These are phyloP conservation scores for Neoboletus magnificus DNA, from an alignment of 768 basidiomycete species.

Conservation along the genomic window DNA sequence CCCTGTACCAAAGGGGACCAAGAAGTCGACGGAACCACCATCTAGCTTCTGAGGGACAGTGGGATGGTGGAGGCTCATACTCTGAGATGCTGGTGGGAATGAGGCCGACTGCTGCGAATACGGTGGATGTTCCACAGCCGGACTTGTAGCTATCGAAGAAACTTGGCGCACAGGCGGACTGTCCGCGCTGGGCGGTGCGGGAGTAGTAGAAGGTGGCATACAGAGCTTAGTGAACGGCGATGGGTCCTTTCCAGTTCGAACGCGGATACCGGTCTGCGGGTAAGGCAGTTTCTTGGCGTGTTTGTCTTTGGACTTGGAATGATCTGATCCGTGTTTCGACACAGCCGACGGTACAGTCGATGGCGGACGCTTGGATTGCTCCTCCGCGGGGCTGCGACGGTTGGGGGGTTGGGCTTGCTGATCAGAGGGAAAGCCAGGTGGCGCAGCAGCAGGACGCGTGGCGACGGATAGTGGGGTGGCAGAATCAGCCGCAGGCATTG, in stretches of 20 bases:
- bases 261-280: constrained; percentile 46
- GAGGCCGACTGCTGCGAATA: constrained; percentile 14
- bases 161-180: constrained; percentile 6
- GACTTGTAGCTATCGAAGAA: constrained; percentile 12
- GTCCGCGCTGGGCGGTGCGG: constrained; percentile 13
- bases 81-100: constrained; percentile 8
- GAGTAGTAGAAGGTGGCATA: neutral
- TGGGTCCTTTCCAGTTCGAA: constrained; percentile 38
- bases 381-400: constrained; percentile 9
- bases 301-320: constrained; percentile 37
- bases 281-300: constrained; percentile 40
- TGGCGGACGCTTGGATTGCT: constrained; percentile 12
- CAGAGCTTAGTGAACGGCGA: constrained; percentile 19
- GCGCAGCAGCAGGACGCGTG: neutral
- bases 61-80: neutral
- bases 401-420: neutral
- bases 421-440: neutral
- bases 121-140: constrained; percentile 8
- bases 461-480: neutral
- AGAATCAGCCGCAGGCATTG: neutral
- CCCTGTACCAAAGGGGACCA: constrained; percentile 20
- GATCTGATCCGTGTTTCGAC: constrained; percentile 15
- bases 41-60: constrained; percentile 16
- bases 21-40: constrained; percentile 18
- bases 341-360: constrained; percentile 5